phyloP scores from a whole-genome alignment of 192 early-diverging fungal genomes.

The Coemansia asiatica region DNA sequence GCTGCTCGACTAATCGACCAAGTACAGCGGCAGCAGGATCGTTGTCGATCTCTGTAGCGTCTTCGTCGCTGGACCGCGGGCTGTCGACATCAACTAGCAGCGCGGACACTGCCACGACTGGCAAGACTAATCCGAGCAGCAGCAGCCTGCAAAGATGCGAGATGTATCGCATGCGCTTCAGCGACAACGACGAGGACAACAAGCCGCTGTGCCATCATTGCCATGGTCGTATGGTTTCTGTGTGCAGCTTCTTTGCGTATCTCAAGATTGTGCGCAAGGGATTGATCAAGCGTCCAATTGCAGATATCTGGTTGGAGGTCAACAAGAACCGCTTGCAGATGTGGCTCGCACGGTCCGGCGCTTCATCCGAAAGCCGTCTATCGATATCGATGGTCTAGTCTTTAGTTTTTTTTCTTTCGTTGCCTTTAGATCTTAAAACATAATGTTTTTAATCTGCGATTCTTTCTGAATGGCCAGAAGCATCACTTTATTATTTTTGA shows the following conservation, averaged over 20 bases:
- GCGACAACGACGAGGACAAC: conserved; percentile 43
- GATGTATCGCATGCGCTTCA: conserved; percentile 48
- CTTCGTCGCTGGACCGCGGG: conserved; percentile 10
- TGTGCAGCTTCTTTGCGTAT: conserved; percentile 54
- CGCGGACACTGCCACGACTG: conserved; percentile 1
- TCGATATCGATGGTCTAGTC: conserved; percentile 12
- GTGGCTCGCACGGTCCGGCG: conserved; percentile 50
- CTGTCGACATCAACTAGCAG: conserved; percentile 5
- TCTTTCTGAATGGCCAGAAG: too few relatives aligned
- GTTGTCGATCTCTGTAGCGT: conserved; percentile 3
- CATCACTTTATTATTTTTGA: background rate
- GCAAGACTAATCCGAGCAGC: background rate
- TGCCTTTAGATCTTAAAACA: too few relatives aligned
- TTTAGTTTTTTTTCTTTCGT: too few relatives aligned
- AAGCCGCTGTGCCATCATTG: conserved; percentile 45
- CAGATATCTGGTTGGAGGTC: conserved; percentile 53
- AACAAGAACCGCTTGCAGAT: conserved; percentile 48
- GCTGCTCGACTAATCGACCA: conserved; percentile 28
- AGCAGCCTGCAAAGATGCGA: conserved; percentile 12
- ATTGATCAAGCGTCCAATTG: conserved; percentile 48
- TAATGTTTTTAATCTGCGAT: too few relatives aligned
- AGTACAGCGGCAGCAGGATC: background rate
- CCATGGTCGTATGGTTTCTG: conserved; percentile 45
- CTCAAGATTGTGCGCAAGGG: conserved; percentile 47
- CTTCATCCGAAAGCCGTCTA: conserved; percentile 36